phyloP scores from a whole-genome alignment of 352 stramenopile genomes.

The Phytophthora colocasiae region DNA sequence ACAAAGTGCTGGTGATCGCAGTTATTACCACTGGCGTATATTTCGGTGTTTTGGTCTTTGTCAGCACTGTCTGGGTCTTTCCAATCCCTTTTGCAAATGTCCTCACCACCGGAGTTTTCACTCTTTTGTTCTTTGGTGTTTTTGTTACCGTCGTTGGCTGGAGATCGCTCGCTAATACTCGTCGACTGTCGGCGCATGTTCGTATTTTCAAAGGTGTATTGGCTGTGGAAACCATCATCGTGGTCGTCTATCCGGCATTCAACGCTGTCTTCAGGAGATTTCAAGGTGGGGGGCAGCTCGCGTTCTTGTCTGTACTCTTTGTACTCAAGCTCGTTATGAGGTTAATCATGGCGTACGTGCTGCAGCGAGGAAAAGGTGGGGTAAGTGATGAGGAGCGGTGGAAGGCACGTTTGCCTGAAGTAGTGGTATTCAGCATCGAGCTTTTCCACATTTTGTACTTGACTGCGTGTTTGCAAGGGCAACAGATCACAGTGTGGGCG shows the following conservation, averaged over 20 bases:
- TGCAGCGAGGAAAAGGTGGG: neutral
- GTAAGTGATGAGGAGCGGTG: neutral
- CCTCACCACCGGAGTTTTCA: neutral
- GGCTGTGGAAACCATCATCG: neutral
- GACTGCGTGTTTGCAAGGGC: neutral
- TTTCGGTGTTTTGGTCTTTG: neutral
- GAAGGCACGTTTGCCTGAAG: neutral
- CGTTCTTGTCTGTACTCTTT: neutral
- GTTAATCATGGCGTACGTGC: neutral
- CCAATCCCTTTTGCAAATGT: neutral
- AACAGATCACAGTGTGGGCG: neutral
- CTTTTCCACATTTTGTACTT: neutral
- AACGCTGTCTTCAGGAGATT: neutral
- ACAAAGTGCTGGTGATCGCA: neutral
- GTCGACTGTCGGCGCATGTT: neutral
- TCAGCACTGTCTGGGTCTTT: neutral
- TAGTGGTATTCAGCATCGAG: neutral
- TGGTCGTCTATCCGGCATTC: neutral
- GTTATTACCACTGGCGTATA: neutral
- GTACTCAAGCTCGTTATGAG: neutral
- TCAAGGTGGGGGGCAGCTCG: neutral
- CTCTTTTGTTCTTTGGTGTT: neutral
- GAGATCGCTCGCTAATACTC: neutral
- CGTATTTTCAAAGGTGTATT: conserved; percentile 1
- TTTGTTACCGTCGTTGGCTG: neutral